Evolutionary conservation across 192 early-diverging fungal species (phyloP), one percentile per base, ranked within the genome.

Genomic region (Podila minutissima): DNA sequence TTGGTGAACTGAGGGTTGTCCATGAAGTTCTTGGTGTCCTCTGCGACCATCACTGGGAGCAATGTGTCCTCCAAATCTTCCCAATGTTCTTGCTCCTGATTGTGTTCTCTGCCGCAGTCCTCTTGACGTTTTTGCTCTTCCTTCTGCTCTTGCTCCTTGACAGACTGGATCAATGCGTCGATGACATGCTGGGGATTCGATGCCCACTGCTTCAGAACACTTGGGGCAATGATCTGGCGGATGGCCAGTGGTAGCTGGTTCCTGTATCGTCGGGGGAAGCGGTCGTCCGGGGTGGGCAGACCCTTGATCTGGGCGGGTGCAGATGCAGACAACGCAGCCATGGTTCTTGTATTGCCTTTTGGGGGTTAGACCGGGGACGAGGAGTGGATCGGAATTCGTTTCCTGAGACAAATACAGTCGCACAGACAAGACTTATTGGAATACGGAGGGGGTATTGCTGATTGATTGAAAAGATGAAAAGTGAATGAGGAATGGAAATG

Each of bases 21-120:
- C 53, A 85, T 83, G 59, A 85, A 85, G 64, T 83, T 83, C 31
- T 70, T 74, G 46, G 76, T 74, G 48, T 85, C 84, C 26, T 78
- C 71, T 15, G 84, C 82, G 28, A 85, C 74, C 84, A 85, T 85
- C 2, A 79, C 75, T 2, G 73, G 49, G 11, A 74, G 55, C n/a
- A 66, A 5, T 12, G 64, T 41, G 17, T 37, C 57, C n/a, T 55
- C 53, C 2, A 60, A n/a, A 5, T 33, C 50, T 46, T 46, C 31
- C 49, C 38, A 29, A 26, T 57, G 26, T 17, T n/a, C 33, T 20
- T 46, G 33, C 62, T 63, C 19, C 35, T 62, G 28, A 26, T 0
- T 61, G 29, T 50, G 41, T 20, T 65, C 29, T 10, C 17, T n/a
- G 53, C 26, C 17, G 66, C 22, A 12, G 22, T 10, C 31, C 57